Base-by-base conservation (phyloP, 257 asterid species). In the Solanum stenotomum region DNA sequence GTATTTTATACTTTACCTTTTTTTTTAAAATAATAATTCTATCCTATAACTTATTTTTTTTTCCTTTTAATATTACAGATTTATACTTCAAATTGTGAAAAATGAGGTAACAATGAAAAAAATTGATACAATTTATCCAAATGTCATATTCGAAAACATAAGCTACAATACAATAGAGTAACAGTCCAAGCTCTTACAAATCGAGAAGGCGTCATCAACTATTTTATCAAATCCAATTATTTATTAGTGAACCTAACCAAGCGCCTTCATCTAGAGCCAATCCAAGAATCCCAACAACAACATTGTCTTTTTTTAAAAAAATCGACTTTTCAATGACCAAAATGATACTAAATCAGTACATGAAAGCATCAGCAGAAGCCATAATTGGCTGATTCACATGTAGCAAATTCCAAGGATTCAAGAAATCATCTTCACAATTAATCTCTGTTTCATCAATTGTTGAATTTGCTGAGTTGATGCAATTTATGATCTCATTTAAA, bases 341-440 rank as follows among this genome's bases (percentile, higher is more conserved):
- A 74, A 6, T 40, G 63, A 40, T 38, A 22, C 29, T 22, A 40
- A 15, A 89, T 93, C 89, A 93, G 85, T 89, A 91, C 93, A 92
- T 88, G 87, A 93, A 88, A 12, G 46, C 92, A 91, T 92, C 87
- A 31, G 87, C 37, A 63, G 94, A 92, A 76, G 93, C 93, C 93
- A 92, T 90, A 76, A 91, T 90, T 14, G 93, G 95, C 38, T 93
- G 94, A 87, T 91, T 92, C 34, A 88, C 88, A 88, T 87, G 91
- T 56, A 84, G 33, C 90, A 92, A 90, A 87, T 88, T 89, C 96
- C 94, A 93, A 10, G 95, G 92, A 38, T 84, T 92, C 88, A 91
- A 89, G 89, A 92, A 92, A 90, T 92, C 94, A 90, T 88, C 91
- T 29, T 49, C 85, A 82, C 42, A 20, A 82, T 16, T 49, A 82